Percentiles rank a stretch among this genome's conserved stretches.
Evolutionary conservation across 192 early-diverging fungal genomes (phyloP).

Genomic region (Coemansia sp.): DNA sequence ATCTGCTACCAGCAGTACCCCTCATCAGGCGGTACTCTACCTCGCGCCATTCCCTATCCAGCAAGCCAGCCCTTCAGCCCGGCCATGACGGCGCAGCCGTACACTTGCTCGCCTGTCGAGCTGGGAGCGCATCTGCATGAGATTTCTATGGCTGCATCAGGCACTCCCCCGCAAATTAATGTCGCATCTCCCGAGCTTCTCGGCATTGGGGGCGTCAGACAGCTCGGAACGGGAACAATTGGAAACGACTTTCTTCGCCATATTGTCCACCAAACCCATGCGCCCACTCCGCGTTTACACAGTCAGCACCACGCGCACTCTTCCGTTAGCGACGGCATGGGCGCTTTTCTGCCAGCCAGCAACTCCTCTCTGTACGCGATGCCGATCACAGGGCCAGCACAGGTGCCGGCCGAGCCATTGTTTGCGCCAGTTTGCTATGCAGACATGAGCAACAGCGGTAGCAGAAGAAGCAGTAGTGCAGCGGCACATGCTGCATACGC

Average conservation of each 20-base stretch:
- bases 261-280: conserved; percentile 4
- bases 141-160: background rate
- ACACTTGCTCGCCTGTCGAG: background rate
- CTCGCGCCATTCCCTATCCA: conserved; percentile 10
- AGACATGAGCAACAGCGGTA: conserved; percentile 21
- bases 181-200: conserved; percentile 10
- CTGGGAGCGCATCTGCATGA: conserved; percentile 2
- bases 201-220: conserved; percentile 6
- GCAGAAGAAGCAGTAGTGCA: background rate
- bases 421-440: conserved; percentile 35
- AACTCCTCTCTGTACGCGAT: conserved; percentile 16
- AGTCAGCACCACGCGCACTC: background rate
- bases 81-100: background rate
- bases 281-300: background rate
- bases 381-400: conserved; percentile 37
- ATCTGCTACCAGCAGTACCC: background rate
- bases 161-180: background rate
- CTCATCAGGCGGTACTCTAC: background rate
- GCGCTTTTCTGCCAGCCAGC: background rate
- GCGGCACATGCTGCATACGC: conserved; percentile 6
- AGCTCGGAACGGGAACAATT: background rate
- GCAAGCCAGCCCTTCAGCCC: background rate
- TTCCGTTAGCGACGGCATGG: background rate
- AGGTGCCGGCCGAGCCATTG: conserved; percentile 34
- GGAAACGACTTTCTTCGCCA: conserved; percentile 3